Evolutionary conservation across 495 filamentous ascomycete species (phyloP), one percentile per base, ranked within the genome.

Genomic region (Penicillium angulare): DNA sequence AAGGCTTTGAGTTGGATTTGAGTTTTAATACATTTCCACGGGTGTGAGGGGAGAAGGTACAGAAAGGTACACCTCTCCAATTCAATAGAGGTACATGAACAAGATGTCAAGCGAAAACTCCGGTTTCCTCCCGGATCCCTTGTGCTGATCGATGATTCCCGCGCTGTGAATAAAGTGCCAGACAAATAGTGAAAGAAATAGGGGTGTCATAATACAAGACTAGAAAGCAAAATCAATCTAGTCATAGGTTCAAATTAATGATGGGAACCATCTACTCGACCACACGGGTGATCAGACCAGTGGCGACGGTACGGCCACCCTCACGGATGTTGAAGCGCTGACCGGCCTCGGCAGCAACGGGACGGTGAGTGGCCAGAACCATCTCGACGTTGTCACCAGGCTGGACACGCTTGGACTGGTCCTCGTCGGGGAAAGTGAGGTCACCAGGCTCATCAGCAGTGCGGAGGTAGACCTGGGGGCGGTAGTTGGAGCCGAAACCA

Each of bases 311-410:
- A 53, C 89, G 82, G 55, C 92, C 90, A 74, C 90, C 93, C 76
- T 98, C 93, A 68, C 93, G 87, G 65, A 98, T 81, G 79, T 96
- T 98, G 79, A 97, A 90, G 46, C 93, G 86, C 79, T 93, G 87
- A 55, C 92, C 92, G 43, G 79, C 70, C 74, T 97, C 95, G 44
- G 96, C 64, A 47, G 92, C 93, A 56, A 95, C 73, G 40, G 95
- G 90, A 62, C 84, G 73, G 75, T 87, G 77, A 54, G 95, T 84
- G 53, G 82, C 76, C 73, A 87, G 87, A 52, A 88, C 71, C 89
- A 98, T 93, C 83, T 97, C 95, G 56, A 93, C 85, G 77, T 98
- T 98, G 82, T 98, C 93, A 65, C 93, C 93, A 46, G 93, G 93
- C 89, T 93, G 91, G 67, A 96, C 86, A 75, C 91, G 85, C 73